Evolutionary conservation across 306 rosid genomes (phyloP), one percentile per base, ranked within the genome.

Genomic region (Oemleria cerasiformis): DNA sequence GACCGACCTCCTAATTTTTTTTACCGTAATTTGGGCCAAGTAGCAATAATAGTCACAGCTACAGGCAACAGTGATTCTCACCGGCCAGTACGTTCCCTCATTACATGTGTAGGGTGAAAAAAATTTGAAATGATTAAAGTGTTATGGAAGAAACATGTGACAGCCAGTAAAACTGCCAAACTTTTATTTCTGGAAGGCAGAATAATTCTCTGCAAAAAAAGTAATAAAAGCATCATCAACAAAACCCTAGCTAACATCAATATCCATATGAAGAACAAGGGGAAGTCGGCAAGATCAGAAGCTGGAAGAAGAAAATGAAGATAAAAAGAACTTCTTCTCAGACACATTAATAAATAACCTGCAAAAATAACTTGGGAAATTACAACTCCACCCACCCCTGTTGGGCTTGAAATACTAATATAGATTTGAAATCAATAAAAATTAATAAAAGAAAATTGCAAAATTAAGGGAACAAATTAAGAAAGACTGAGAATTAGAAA

Each of bases 111-210:
- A 14, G 3, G 42, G 42, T 59, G 64, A 34, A 30, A 30, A 30
- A 30, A 30, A 30, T 25, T 25, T 25, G 3, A 4, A 59, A 59
- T 14, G 21, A 59, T 20, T 55, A 53, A 53, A n/a, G 57, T 10
- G 30, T 21, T 17, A 57, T 34, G 19, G 64, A 59, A 34, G 34
- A 59, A 30, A 30, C 43, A 59, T 34, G 64, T 59, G 43, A 15
- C 12, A 59, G 34, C 42, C 10, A 59, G 64, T 59, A 34, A 59
- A 30, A 59, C 30, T 59, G 64, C 39, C 64, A 56, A 56, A 56
- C 23, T 25, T 21, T 7, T 53, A 53, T 53, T 53, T 53, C 58
- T 11, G 62, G 13, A 51, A 13, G 40, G 42, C 20, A 59, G 5
- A 59, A 34, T 59, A 14, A 59, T 34, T 59, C 43, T 34, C 64